Base-by-base conservation (phyloP, 768 basidiomycete species). In the Sporobolomyces roseus region DNA sequence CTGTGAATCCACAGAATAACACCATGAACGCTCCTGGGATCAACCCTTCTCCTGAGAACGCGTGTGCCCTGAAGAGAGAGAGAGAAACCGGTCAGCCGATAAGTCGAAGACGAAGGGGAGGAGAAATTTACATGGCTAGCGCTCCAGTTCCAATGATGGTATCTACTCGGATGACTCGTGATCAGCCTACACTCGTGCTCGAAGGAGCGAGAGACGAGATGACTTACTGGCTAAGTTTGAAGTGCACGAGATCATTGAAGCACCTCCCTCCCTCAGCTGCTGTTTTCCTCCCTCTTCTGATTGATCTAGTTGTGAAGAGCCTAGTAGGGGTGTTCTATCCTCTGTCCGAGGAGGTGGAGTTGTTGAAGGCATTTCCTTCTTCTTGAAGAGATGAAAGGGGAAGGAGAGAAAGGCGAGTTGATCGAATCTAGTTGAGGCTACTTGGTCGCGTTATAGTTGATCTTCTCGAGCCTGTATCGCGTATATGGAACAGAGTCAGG, bases 1-100 rank as follows among this genome's bases (percentile, higher is more conserved):
- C 87, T 10, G 89, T 84, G 5, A 77, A 74, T 8, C 88, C 94
- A 23, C 89, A 94, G 71, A 91, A 85, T 16, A 87, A 72, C 74
- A 94, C 96, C 30, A 91, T 93, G 23, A 96, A 71, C 61, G 94
- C 85, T 13, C 94, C 94, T 8, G 93, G 93, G 63, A 97, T 83
- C 52, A 97, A 78, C 4, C 94, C 94, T 60, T 87, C 86, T 8
- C 91, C 89, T 5, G 93, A 90, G 83, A 97, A 86, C 25, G 91
- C 91, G n/a, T 70, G 64, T 0, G 73, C 71, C 62, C 56, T 71
- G 64, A 23, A 54, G 1, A 27, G 27, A 30, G 25, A 33, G 17
- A n/a, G 33, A n/a, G 48, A n/a, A n/a, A n/a, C n/a, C n/a, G n/a
- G n/a, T n/a, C n/a, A n/a, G n/a, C n/a, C n/a, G n/a, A n/a, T n/a